A percentile compares a stretch with the other conserved stretches of the same genome.
Conservation (phyloP, 78 protist genomes). For the Pelomyxa schiedti region DNA sequence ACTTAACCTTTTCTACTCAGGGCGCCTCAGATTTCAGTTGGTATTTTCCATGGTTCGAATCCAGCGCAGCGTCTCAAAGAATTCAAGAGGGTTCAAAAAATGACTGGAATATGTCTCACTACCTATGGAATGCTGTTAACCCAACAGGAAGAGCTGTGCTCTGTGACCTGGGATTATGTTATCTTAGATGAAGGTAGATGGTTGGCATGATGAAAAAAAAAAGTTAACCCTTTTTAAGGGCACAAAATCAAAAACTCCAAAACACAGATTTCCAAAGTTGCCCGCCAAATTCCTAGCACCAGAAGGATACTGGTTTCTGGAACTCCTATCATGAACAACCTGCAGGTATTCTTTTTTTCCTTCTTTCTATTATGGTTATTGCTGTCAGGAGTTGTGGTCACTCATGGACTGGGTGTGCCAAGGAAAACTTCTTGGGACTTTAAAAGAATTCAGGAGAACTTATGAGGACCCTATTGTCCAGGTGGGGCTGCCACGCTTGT, state of each 20-base stretch:
- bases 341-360: background rate
- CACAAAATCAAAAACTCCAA: background rate
- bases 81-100: background rate
- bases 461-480: background rate
- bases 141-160: background rate
- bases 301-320: constrained; percentile 27
- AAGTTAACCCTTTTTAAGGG: background rate
- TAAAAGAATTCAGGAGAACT: background rate
- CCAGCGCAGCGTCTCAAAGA: background rate
- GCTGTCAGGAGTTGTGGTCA: constrained; percentile 31
- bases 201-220: background rate
- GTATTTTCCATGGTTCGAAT: background rate
- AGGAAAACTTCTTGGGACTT: constrained; percentile 11
- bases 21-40: background rate
- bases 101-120: constrained; percentile 2
- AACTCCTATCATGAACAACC: constrained; percentile 55
- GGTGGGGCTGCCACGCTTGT: background rate
- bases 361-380: background rate
- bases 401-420: constrained; percentile 8
- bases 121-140: constrained; percentile 10
- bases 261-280: background rate
- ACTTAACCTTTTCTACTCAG: too few species aligned
- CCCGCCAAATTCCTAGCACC: background rate
- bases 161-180: background rate
- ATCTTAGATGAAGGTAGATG: background rate